phyloP scores from a whole-genome alignment of 139 green algal genomes.

The Micractinium sp. region DNA sequence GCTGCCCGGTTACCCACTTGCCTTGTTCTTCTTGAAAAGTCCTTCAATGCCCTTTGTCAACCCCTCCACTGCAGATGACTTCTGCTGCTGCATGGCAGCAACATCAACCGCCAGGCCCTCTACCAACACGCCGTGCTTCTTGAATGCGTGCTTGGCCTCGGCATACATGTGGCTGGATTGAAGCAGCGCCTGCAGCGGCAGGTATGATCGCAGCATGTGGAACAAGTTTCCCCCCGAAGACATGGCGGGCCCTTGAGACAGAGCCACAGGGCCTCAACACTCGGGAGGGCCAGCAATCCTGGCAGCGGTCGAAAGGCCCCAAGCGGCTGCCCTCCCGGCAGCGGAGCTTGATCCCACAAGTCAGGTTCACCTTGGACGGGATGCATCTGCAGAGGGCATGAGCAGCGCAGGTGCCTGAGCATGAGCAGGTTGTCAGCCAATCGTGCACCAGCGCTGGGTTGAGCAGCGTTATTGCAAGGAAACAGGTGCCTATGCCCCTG shows the following conservation, averaged over 20 bases:
- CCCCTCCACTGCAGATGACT: conserved; percentile 87
- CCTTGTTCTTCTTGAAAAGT: conserved; percentile 99
- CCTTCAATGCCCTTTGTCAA: conserved; percentile 98
- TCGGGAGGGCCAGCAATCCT: neutral
- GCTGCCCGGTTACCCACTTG: conserved; percentile 6
- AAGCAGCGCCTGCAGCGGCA: conserved; percentile 84
- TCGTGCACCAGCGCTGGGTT: neutral
- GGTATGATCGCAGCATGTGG: neutral
- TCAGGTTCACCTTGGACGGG: conserved; percentile 19
- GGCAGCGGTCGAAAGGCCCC: neutral
- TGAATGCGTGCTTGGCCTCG: conserved; percentile 88
- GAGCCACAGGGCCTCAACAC: neutral
- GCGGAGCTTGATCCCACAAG: no score
- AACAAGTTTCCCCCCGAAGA: neutral
- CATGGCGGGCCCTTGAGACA: neutral
- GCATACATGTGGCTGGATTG: conserved; percentile 95
- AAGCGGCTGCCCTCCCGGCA: neutral
- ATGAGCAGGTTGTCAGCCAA: neutral
- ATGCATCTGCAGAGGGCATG: conserved; percentile 16
- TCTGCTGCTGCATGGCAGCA: conserved; percentile 94
- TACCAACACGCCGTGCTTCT: conserved; percentile 80
- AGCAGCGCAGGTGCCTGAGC: neutral
- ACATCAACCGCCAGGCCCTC: conserved; percentile 77
- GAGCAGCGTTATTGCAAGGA: neutral
- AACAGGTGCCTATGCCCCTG: neutral